Evolutionary conservation across 345 rosid genomes (phyloP).

Genomic region (Pistacia vera): DNA sequence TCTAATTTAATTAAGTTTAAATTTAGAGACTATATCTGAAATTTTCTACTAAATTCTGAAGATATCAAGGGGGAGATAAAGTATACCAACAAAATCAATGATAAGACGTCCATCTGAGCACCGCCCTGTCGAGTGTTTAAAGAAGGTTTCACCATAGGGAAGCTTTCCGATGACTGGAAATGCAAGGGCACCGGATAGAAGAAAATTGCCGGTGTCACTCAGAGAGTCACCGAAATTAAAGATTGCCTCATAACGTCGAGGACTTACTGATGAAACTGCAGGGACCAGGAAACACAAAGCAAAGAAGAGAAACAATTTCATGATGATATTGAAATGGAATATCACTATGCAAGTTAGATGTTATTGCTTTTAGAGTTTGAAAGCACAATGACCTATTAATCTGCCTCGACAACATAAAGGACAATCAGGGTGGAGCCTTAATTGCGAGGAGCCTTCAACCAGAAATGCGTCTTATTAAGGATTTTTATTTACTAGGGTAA

Average conservation of each 20-base stretch:
- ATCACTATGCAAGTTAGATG: not conserved
- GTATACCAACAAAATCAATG: conserved; percentile 66
- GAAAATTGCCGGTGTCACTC: conserved; percentile 76
- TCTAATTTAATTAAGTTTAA: no score
- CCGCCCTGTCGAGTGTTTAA: conserved; percentile 60
- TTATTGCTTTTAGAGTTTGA: not conserved
- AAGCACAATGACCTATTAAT: not conserved
- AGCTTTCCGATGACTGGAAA: conserved; percentile 53
- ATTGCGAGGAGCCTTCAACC: conserved; percentile 5
- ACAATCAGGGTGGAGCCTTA: not conserved
- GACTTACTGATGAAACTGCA: conserved; percentile 24
- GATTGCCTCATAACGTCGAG: conserved; percentile 52
- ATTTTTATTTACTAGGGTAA: no score
- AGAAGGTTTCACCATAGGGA: conserved; percentile 71
- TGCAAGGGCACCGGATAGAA: conserved; percentile 47
- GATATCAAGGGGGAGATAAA: not conserved
- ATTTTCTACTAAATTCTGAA: no score
- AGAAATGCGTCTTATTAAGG: conserved; percentile 5
- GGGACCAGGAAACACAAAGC: conserved; percentile 10
- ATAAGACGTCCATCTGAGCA: conserved; percentile 77
- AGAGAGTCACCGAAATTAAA: conserved; percentile 84
- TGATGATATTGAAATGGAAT: not conserved
- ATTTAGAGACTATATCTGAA: no score
- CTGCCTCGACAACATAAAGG: not conserved
- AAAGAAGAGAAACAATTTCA: conserved; percentile 4